Conservation (phyloP, 2,329 filamentous ascomycete species). For the Arthrobotrys iridis region DNA sequence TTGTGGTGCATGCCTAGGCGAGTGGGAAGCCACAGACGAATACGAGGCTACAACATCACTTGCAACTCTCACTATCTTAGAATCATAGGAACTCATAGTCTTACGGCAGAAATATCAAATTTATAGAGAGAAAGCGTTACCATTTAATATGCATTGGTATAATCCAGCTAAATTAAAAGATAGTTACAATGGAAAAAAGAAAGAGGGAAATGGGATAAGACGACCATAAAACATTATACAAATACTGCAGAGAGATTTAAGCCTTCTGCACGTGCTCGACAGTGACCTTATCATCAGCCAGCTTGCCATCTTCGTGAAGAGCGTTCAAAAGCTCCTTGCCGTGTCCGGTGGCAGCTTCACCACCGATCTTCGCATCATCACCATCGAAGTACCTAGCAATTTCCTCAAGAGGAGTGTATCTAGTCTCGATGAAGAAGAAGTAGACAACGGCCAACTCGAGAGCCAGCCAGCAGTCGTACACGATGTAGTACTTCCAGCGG, state of each 20-base stretch:
- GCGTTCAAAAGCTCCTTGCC: conserved; percentile 54
- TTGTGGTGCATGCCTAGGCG: conserved; percentile 9
- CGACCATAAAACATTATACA: conserved; percentile 19
- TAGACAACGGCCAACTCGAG: conserved; percentile 63
- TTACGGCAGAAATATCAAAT: too few relatives aligned
- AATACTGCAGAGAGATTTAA: conserved; percentile 16
- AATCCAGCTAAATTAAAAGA: conserved; percentile 51
- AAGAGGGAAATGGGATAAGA: conserved; percentile 1
- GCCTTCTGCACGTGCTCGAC: conserved; percentile 53
- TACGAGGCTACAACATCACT: conserved; percentile 29
- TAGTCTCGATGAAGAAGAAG: conserved; percentile 64
- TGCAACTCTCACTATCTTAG: background rate
- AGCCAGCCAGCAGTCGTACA: conserved; percentile 63
- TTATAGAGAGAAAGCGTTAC: conserved; percentile 23
- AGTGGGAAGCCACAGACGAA: conserved; percentile 21
- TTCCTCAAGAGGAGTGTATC: conserved; percentile 64
- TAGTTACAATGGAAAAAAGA: conserved; percentile 47
- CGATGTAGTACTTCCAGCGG: conserved; percentile 64
- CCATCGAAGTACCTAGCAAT: conserved; percentile 64
- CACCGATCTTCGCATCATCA: conserved; percentile 60
- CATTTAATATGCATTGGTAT: conserved; percentile 24
- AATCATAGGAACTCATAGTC: too few relatives aligned
- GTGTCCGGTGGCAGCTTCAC: conserved; percentile 53
- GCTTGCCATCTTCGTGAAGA: conserved; percentile 55
- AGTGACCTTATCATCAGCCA: conserved; percentile 45